A percentile compares a stretch with the other conserved stretches of the same genome.
These are phyloP conservation scores for Pyrenochaeta sp. DNA, from an alignment of 2,329 filamentous ascomycete species.

Conservation along the genomic window DNA sequence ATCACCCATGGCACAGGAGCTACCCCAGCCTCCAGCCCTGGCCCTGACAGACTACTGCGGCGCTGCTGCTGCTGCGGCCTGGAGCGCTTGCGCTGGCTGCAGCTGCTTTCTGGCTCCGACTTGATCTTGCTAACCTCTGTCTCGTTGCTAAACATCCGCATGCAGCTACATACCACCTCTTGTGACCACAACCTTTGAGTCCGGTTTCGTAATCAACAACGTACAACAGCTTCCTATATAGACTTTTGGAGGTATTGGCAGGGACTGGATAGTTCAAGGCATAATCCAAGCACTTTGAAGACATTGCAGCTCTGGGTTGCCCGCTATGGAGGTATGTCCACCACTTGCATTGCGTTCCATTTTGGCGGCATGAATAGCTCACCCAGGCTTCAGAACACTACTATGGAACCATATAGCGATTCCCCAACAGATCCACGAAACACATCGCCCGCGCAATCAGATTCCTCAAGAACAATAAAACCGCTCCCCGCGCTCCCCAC, in stretches of 20 bases:
- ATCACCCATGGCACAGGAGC: slow-evolving; percentile 1
- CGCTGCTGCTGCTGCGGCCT: slow-evolving; percentile 6
- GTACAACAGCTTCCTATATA: neutral
- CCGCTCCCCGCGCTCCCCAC: slow-evolving; percentile 6
- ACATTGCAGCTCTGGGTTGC: neutral
- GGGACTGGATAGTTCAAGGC: neutral
- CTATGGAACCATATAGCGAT: slow-evolving; percentile 2
- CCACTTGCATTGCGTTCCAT: neutral
- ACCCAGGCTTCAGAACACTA: slow-evolving; percentile 7
- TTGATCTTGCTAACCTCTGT: slow-evolving; percentile 14
- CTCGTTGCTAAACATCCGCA: slow-evolving; percentile 7
- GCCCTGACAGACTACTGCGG: slow-evolving; percentile 8
- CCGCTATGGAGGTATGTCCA: slow-evolving; percentile 12
- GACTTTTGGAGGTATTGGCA: neutral
- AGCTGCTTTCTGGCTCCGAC: slow-evolving; percentile 9
- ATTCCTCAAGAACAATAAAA: slow-evolving; percentile 5
- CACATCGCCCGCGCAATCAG: slow-evolving; percentile 6
- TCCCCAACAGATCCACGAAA: neutral
- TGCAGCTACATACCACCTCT: slow-evolving; percentile 7
- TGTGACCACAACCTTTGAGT: neutral
- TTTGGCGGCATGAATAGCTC: neutral
- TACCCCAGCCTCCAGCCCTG: slow-evolving; percentile 9
- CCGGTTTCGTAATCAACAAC: neutral
- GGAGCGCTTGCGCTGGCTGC: slow-evolving; percentile 8
- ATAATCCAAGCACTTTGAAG: neutral